Conservation (phyloP, 257 asterid genomes). For the Fraxinus quadrangulata region DNA sequence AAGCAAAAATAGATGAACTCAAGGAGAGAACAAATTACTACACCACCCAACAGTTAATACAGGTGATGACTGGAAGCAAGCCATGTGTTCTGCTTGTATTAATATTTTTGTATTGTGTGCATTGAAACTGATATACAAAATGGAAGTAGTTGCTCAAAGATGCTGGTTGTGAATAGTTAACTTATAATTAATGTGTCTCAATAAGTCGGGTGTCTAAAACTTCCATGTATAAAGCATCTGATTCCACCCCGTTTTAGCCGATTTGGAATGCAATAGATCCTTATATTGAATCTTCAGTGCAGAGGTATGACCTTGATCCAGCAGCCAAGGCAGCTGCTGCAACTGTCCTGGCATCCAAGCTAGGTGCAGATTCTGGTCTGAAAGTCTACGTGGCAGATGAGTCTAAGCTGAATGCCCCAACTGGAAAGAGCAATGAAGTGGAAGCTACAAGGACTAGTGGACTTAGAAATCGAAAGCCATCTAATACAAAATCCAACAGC, state of each 20-base stretch:
- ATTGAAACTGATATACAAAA: not conserved
- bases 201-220: not conserved
- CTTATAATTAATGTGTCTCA: not conserved
- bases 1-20: constrained; percentile 81
- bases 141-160: constrained; percentile 4
- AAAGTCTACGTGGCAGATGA: constrained; percentile 58
- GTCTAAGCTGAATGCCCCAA: constrained; percentile 36
- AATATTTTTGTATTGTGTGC: not conserved
- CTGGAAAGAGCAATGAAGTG: constrained; percentile 59
- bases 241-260: not conserved
- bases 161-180: not conserved
- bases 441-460: constrained; percentile 51
- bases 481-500: constrained; percentile 33
- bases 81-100: constrained; percentile 12
- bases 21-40: constrained; percentile 92
- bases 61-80: constrained; percentile 45
- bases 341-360: constrained; percentile 72
- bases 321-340: constrained; percentile 93
- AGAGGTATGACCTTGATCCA: constrained; percentile 85
- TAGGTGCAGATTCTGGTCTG: constrained; percentile 75
- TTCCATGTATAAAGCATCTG: not conserved
- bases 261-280: constrained; percentile 24
- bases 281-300: constrained; percentile 36
- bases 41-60: constrained; percentile 82
- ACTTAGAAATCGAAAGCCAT: constrained; percentile 60